These are phyloP conservation scores for Trichosporon asahii DNA, from an alignment of 1,284 basidiomycete species.

Conservation along the genomic window DNA sequence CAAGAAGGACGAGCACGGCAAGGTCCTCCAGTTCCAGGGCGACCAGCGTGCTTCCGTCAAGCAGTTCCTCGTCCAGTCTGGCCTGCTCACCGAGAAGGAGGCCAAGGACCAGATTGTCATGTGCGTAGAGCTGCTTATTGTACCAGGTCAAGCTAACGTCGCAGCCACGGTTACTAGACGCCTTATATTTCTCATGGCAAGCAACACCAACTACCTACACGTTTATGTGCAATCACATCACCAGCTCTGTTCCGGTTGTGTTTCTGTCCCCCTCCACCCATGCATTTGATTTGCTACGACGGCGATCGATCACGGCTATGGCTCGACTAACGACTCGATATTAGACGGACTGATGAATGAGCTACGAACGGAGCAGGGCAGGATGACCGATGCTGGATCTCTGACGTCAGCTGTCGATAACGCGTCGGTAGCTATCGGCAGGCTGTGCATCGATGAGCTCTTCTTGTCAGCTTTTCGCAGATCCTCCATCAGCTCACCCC, in stretches of 20 bases:
- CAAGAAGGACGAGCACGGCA: constrained; percentile 92
- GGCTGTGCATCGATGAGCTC: too few species aligned
- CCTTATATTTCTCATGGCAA: not conserved
- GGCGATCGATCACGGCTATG: not conserved
- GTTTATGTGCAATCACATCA: constrained; percentile 7
- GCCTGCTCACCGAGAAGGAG: constrained; percentile 51
- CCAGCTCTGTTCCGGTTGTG: constrained; percentile 7
- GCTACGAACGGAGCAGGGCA: not conserved
- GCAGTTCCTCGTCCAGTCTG: constrained; percentile 69
- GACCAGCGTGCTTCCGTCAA: constrained; percentile 93
- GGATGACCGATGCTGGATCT: not conserved
- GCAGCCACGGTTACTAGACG: constrained; percentile 23
- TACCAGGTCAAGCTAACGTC: not conserved
- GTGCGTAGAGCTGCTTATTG: constrained; percentile 29
- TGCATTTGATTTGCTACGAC: constrained; percentile 8
- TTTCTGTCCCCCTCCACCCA: constrained; percentile 9
- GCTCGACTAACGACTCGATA: not conserved
- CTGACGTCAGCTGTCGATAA: not conserved
- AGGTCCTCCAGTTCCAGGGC: constrained; percentile 98
- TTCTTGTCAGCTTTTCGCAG: too few species aligned
- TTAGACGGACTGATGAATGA: not conserved
- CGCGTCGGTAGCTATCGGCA: too few species aligned
- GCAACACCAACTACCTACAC: not conserved
- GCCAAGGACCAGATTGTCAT: constrained; percentile 53
- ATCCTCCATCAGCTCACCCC: too few species aligned